Evolutionary conservation across 306 rosid species (phyloP), one percentile per base, ranked within the genome.

Genomic region (Spatholobus suberectus): DNA sequence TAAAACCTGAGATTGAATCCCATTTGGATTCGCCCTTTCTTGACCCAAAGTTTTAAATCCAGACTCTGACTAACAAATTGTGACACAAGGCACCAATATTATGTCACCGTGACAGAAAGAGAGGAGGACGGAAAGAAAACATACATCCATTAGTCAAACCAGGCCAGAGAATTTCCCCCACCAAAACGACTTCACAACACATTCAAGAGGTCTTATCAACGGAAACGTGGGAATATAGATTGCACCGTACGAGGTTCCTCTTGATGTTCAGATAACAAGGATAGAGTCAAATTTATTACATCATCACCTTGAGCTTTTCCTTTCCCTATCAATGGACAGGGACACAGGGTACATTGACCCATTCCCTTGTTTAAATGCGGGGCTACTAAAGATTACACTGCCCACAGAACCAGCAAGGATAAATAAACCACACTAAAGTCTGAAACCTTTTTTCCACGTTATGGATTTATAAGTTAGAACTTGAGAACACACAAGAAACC

Each of bases 241-340:
- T 18, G 29, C 18, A 21, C 1, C 17, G 73, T 67, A 37, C 73
- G 49, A 67, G 49, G 47, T 37, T 65, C 69, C 12, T 35, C 9
- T 35, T 66, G 72, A 8, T n/a, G 72, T 65, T 15, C 29, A 18
- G 3, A 37, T 9, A 35, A 35, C 44, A 35, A n/a, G 8, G 23
- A 4, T 58, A 66, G 47, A 35, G 72, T 66, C 72, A 18, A 35
- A 66, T 18, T 38, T 67, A 38, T 67, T 67, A 67, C 73, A 67
- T 38, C 70, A 63, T 34, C 73, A 9, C 8, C 17, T 13, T 59
- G 1, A n/a, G 7, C 4, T 8, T 35, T 3, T n/a, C 14, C 29
- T 66, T 35, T 34, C 24, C 43, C 44, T 66, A 0, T 8, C 26
- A 4, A 15, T 35, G n/a, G n/a, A n/a, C n/a, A 9, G 24, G 15